These are phyloP conservation scores for Solidago caesia DNA, from an alignment of 129 eudicot species.

Conservation along the genomic window DNA sequence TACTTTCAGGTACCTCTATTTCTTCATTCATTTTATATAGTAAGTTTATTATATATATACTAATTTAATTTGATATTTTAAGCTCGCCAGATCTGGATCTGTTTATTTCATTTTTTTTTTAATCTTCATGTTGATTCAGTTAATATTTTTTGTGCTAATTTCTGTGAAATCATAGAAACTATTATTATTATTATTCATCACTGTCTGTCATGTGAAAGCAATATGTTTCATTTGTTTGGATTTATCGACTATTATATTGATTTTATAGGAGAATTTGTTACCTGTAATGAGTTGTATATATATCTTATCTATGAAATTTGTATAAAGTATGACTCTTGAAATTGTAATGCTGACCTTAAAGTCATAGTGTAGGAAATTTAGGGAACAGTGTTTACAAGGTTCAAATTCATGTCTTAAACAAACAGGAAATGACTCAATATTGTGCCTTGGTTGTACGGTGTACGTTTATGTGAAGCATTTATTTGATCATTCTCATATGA, in stretches of 20 bases:
- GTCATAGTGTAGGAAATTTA: background rate
- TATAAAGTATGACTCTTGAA: too few relatives aligned
- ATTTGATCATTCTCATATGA: background rate
- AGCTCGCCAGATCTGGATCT: slow-evolving; percentile 29
- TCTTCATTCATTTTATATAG: background rate
- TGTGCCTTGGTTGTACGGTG: too few relatives aligned
- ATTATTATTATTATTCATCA: too few relatives aligned
- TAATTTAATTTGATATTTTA: slow-evolving; percentile 8
- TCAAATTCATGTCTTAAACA: too few relatives aligned
- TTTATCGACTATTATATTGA: too few relatives aligned
- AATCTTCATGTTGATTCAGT: slow-evolving; percentile 3
- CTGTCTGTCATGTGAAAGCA: too few relatives aligned
- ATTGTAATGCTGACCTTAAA: background rate
- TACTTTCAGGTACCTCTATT: background rate
- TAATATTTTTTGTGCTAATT: slow-evolving; percentile 13
- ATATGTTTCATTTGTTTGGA: too few relatives aligned
- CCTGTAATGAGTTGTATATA: too few relatives aligned
- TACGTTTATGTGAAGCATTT: too few relatives aligned
- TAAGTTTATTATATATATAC: background rate
- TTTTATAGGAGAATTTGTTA: too few relatives aligned
- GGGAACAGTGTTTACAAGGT: background rate
- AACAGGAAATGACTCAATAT: too few relatives aligned
- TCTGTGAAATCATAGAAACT: background rate
- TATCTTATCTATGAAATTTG: too few relatives aligned
- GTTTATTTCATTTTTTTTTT: background rate